Evolutionary conservation across 2,329 filamentous ascomycete genomes (phyloP).

Genomic region (Thielaviopsis populi): DNA sequence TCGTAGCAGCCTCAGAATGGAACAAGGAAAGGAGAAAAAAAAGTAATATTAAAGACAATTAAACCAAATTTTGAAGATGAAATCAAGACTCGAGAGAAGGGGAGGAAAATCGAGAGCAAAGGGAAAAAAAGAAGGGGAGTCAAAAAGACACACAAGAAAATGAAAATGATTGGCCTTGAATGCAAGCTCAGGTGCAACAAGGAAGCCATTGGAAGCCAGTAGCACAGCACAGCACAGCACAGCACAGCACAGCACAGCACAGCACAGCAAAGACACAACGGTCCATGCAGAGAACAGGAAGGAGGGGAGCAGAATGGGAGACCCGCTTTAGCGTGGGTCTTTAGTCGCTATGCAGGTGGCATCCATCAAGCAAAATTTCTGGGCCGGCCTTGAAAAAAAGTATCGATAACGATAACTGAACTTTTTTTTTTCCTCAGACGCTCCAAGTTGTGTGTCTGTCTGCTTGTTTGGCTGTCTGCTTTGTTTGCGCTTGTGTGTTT

Average conservation of each 20-base stretch:
- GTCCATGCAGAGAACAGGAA: not conserved
- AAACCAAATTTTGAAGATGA: slow-evolving; percentile 6
- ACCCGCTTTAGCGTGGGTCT: slow-evolving; percentile 6
- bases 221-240: too few relatives aligned
- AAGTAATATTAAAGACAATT: slow-evolving; percentile 16
- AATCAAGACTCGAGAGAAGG: not conserved
- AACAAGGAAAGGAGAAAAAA: slow-evolving; percentile 6
- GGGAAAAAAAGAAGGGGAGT: slow-evolving; percentile 2
- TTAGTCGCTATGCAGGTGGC: not conserved
- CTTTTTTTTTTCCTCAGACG: slow-evolving; percentile 1
- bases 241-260: too few relatives aligned
- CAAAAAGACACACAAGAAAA: slow-evolving; percentile 4
- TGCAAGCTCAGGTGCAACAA: slow-evolving; percentile 10
- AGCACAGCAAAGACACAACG: too few relatives aligned
- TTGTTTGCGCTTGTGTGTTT: slow-evolving; percentile 4
- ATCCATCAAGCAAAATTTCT: not conserved
- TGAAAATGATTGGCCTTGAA: slow-evolving; percentile 7
- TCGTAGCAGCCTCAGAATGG: not conserved
- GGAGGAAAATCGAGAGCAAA: slow-evolving; percentile 5
- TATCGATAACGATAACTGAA: not conserved
- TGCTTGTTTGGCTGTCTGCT: slow-evolving; percentile 3
- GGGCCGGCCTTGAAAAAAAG: not conserved
- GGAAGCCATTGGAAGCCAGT: slow-evolving; percentile 8
- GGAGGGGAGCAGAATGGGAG: not conserved
- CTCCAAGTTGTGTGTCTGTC: not conserved